phyloP scores from a whole-genome alignment of 805 yeast genomes.

The Cyberlindnera suaveolens region DNA sequence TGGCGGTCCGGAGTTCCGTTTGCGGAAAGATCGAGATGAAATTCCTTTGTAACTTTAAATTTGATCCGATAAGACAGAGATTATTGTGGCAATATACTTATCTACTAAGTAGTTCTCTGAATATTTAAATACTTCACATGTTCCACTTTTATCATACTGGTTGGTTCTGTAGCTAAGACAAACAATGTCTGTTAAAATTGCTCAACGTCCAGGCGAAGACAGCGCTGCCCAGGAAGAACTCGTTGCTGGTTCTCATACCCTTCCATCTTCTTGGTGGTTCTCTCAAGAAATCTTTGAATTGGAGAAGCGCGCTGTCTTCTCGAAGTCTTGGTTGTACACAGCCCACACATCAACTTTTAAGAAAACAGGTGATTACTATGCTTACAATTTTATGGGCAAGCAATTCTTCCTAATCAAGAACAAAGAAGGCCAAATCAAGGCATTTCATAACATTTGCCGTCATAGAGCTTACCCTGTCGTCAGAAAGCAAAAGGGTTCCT shows the following conservation, averaged over 20 bases:
- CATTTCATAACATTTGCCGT: slow-evolving; percentile 60
- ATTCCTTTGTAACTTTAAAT: too few species aligned
- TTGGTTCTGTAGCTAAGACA: too few species aligned
- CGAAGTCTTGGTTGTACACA: slow-evolving; percentile 50
- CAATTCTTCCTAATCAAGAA: slow-evolving; percentile 51
- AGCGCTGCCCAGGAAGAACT: background rate
- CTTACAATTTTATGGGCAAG: slow-evolving; percentile 45
- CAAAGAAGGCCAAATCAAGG: slow-evolving; percentile 46
- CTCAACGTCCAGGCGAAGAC: background rate
- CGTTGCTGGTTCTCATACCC: slow-evolving; percentile 41
- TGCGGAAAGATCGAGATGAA: too few species aligned
- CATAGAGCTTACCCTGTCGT: slow-evolving; percentile 62
- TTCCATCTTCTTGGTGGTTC: slow-evolving; percentile 65
- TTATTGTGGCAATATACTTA: too few species aligned
- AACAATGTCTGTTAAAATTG: background rate
- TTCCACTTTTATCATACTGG: too few species aligned
- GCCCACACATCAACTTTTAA: slow-evolving; percentile 46
- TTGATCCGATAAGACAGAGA: too few species aligned
- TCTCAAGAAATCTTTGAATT: slow-evolving; percentile 51
- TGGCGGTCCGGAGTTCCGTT: too few species aligned
- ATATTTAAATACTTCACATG: too few species aligned
- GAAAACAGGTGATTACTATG: slow-evolving; percentile 52
- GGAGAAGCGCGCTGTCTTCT: slow-evolving; percentile 52
- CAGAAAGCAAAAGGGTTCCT: slow-evolving; percentile 52
- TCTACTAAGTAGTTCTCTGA: too few species aligned